A percentile compares a stretch with the other conserved stretches of the same genome.
Conservation (phyloP, 2,329 filamentous ascomycete genomes). For the Drechslera avenae region DNA sequence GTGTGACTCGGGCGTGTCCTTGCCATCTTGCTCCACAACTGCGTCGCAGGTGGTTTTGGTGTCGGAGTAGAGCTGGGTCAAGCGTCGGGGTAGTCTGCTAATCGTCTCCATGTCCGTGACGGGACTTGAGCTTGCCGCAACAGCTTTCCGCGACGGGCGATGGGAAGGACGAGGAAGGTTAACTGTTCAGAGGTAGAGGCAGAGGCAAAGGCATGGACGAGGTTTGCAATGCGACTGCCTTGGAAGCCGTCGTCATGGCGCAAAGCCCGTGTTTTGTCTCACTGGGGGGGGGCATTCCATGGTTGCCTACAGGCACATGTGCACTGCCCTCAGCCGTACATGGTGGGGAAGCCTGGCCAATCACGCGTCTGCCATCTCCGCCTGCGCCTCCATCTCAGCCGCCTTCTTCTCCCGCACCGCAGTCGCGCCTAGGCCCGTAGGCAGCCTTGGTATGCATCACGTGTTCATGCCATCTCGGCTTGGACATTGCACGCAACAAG, state of each 20-base stretch:
- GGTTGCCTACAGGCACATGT: slow-evolving; percentile 33
- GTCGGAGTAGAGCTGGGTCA: slow-evolving; percentile 72
- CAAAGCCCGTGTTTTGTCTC: slow-evolving; percentile 23
- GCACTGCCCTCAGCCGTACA: slow-evolving; percentile 13
- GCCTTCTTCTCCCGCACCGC: no score
- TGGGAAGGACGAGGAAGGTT: slow-evolving; percentile 11
- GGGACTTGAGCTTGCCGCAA: slow-evolving; percentile 5
- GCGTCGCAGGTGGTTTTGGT: slow-evolving; percentile 79
- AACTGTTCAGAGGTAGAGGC: slow-evolving; percentile 11
- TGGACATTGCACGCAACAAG: no score
- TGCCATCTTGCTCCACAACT: slow-evolving; percentile 64
- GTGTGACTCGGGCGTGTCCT: slow-evolving; percentile 70
- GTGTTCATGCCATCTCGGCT: no score
- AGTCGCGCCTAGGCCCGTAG: no score
- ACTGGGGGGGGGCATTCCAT: slow-evolving; percentile 35
- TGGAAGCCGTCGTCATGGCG: slow-evolving; percentile 37
- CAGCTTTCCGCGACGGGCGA: slow-evolving; percentile 7
- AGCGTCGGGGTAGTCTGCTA: slow-evolving; percentile 49
- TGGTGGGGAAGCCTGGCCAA: slow-evolving; percentile 13
- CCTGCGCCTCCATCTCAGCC: slow-evolving; percentile 9
- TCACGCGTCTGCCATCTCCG: slow-evolving; percentile 9
- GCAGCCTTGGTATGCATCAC: no score
- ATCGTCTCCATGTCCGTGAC: slow-evolving; percentile 43
- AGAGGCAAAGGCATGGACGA: slow-evolving; percentile 25
- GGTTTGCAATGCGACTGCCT: slow-evolving; percentile 33